Conservation (phyloP, 129 eudicot genomes). For the Cynara cardunculus region DNA sequence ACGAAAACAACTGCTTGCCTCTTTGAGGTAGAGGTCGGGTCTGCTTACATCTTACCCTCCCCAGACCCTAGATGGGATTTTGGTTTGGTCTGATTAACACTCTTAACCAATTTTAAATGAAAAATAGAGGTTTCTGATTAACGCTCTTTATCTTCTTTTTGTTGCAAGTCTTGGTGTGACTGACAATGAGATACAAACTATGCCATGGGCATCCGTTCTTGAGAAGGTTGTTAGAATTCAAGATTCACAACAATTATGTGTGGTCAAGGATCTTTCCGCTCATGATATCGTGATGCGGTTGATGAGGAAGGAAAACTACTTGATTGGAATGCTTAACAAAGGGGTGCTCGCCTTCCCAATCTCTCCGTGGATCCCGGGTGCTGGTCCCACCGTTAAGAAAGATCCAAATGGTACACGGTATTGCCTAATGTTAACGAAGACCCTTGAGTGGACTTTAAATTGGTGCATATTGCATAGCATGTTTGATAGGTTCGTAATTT, state of each 20-base stretch:
- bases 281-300: constrained; percentile 90
- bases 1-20: background rate
- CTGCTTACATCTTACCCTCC: background rate
- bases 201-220: constrained; percentile 85
- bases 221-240: constrained; percentile 74
- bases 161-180: constrained; percentile 78
- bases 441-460: constrained; percentile 94
- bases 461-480: constrained; percentile 95
- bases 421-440: constrained; percentile 71
- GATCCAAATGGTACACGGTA: constrained; percentile 44
- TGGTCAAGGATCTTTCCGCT: constrained; percentile 84
- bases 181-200: constrained; percentile 83
- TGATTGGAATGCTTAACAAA: constrained; percentile 94
- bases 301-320: constrained; percentile 95
- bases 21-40: background rate
- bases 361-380: constrained; percentile 86
- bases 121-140: background rate
- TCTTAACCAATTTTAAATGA: background rate
- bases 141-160: background rate
- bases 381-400: constrained; percentile 58
- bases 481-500: constrained; percentile 80
- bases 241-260: constrained; percentile 57
- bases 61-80: background rate
- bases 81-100: background rate
- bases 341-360: constrained; percentile 89